Evolutionary conservation across 805 yeast genomes (phyloP).

Genomic region (Candida tibetensis): DNA sequence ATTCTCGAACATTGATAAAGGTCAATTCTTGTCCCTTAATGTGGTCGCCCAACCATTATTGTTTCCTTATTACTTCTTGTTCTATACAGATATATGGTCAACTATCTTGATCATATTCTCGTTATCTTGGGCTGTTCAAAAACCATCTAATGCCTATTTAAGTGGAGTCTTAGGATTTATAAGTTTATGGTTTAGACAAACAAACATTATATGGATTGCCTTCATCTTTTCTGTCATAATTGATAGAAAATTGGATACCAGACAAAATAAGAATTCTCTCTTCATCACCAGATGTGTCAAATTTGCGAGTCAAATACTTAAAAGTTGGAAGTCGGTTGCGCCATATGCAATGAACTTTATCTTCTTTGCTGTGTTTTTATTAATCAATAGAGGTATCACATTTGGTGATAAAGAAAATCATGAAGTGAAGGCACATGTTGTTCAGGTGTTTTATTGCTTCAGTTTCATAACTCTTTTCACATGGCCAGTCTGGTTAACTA

Average conservation of each 20-base stretch:
- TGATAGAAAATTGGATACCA: constrained; percentile 39
- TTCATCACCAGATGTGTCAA: constrained; percentile 9
- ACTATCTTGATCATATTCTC: constrained; percentile 62
- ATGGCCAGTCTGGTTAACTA: constrained; percentile 69
- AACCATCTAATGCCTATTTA: constrained; percentile 19
- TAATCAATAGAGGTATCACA: constrained; percentile 77
- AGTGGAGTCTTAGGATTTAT: constrained; percentile 57
- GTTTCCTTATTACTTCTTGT: constrained; percentile 69
- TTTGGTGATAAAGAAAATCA: constrained; percentile 93
- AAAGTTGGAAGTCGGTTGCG: constrained; percentile 22
- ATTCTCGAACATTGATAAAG: constrained; percentile 10
- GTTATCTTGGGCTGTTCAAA: constrained; percentile 43
- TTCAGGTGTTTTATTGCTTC: constrained; percentile 78
- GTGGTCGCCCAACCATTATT: constrained; percentile 62
- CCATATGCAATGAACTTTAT: constrained; percentile 56
- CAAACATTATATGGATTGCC: constrained; percentile 84
- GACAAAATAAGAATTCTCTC: constrained; percentile 22
- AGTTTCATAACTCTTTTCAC: constrained; percentile 64
- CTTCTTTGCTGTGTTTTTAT: constrained; percentile 55
- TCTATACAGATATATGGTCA: constrained; percentile 94
- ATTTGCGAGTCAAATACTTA: constrained; percentile 14
- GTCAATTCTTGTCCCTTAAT: constrained; percentile 26
- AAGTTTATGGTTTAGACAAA: constrained; percentile 81
- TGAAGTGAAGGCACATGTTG: constrained; percentile 62
- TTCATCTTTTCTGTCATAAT: constrained; percentile 55